Percentiles rank a stretch among this genome's conserved stretches.
Conservation (phyloP, 495 filamentous ascomycete genomes). For the Lasiosphaeria miniovina region DNA sequence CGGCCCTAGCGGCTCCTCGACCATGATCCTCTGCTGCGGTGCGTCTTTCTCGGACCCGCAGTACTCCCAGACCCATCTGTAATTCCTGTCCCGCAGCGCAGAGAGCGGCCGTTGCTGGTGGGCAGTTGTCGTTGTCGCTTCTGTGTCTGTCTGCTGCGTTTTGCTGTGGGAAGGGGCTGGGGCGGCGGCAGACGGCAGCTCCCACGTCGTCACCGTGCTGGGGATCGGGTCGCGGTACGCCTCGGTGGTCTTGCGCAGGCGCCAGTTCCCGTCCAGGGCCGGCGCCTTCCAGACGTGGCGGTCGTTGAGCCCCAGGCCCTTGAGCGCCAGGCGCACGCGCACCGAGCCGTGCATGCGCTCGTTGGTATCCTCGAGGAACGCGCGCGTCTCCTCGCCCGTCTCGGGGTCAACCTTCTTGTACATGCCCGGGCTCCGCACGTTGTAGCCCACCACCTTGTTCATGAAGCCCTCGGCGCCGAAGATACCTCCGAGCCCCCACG, state of each 20-base stretch:
- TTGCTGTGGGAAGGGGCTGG: neutral
- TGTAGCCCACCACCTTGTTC: conserved; percentile 51
- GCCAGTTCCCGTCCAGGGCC: conserved; percentile 47
- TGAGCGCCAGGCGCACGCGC: conserved; percentile 50
- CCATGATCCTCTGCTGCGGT: conserved; percentile 35
- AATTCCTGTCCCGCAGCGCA: conserved; percentile 9
- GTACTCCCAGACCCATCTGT: conserved; percentile 53
- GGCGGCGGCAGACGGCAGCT: conserved; percentile 10
- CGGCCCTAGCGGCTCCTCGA: conserved; percentile 50
- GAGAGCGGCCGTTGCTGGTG: conserved; percentile 17
- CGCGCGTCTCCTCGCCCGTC: conserved; percentile 37
- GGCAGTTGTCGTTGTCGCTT: too few species aligned
- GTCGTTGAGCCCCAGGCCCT: conserved; percentile 58
- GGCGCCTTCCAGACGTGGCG: conserved; percentile 49
- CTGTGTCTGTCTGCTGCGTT: neutral
- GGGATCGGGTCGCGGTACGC: conserved; percentile 36
- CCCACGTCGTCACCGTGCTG: conserved; percentile 33
- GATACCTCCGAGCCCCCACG: conserved; percentile 59
- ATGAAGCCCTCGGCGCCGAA: conserved; percentile 44
- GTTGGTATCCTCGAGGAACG: conserved; percentile 56
- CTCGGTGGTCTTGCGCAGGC: conserved; percentile 27
- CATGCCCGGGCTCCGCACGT: conserved; percentile 54
- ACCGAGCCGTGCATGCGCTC: conserved; percentile 65
- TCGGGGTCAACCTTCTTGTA: conserved; percentile 55
- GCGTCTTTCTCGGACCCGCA: conserved; percentile 38